Conservation (phyloP, 2,329 filamentous ascomycete species). For the Lasiodiplodia hormozganensis region DNA sequence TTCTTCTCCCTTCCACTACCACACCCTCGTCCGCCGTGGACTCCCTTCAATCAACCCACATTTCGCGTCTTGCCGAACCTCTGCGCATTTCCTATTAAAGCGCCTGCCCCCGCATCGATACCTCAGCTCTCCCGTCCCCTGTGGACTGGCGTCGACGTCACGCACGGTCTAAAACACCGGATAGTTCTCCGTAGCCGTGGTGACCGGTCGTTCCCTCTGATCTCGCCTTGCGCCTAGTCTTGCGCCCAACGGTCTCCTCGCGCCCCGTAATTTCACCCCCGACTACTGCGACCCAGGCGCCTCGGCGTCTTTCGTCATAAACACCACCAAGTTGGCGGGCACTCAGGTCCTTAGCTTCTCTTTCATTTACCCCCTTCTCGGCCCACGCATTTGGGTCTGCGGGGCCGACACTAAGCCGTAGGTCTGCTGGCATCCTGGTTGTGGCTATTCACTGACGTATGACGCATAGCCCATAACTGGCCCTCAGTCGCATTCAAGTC, state of each 20-base stretch:
- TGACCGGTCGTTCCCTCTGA: slow-evolving; percentile 21
- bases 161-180: slow-evolving; percentile 23
- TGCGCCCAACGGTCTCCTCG: slow-evolving; percentile 9
- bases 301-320: slow-evolving; percentile 46
- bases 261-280: neutral
- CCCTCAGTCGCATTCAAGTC: slow-evolving; percentile 38
- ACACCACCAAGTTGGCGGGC: slow-evolving; percentile 94
- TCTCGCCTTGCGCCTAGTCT: slow-evolving; percentile 4
- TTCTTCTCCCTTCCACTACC: slow-evolving; percentile 5
- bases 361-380: slow-evolving; percentile 86
- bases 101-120: slow-evolving; percentile 12
- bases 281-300: slow-evolving; percentile 42
- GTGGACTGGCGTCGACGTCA: slow-evolving; percentile 22
- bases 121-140: slow-evolving; percentile 1
- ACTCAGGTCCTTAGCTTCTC: slow-evolving; percentile 73
- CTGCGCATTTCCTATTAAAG: neutral
- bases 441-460: neutral
- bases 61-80: neutral
- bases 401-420: slow-evolving; percentile 92
- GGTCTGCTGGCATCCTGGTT: neutral
- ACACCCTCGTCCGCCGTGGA: slow-evolving; percentile 10
- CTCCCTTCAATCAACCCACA: neutral
- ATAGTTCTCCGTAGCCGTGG: slow-evolving; percentile 13
- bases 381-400: slow-evolving; percentile 92
- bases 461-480: slow-evolving; percentile 76